These are phyloP conservation scores for Colletotrichum gigasporum DNA, from an alignment of 2,329 filamentous ascomycete species.

Conservation along the genomic window DNA sequence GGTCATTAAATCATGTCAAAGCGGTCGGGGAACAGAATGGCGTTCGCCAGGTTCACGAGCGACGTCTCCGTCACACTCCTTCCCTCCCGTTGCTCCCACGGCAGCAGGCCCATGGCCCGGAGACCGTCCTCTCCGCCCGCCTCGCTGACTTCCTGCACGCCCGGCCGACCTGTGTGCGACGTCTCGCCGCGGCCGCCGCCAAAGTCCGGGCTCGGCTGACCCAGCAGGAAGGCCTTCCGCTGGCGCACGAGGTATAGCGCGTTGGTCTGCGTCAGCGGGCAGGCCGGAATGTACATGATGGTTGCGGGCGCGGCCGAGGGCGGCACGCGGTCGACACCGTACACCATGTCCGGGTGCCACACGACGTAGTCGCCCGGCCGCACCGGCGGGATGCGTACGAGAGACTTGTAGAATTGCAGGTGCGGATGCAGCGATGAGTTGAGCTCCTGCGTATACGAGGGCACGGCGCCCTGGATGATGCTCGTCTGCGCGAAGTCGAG, in stretches of 20 bases:
- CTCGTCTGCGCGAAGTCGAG: constrained; percentile 55
- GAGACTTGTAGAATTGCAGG: constrained; percentile 70
- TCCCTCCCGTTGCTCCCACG: constrained; percentile 50
- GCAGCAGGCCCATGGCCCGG: constrained; percentile 51
- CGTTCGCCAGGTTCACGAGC: constrained; percentile 49
- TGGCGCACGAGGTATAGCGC: constrained; percentile 66
- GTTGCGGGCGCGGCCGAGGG: constrained; percentile 33
- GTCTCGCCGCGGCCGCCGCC: constrained; percentile 45
- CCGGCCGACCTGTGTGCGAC: constrained; percentile 44
- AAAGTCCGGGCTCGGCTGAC: constrained; percentile 53
- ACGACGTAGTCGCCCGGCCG: constrained; percentile 79
- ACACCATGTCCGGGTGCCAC: constrained; percentile 78
- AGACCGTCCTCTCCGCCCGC: constrained; percentile 50
- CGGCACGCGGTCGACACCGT: constrained; percentile 70
- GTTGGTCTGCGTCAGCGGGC: constrained; percentile 64
- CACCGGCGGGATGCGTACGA: constrained; percentile 76
- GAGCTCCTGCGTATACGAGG: constrained; percentile 76
- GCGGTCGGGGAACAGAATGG: constrained; percentile 51
- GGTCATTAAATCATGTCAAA: constrained; percentile 39
- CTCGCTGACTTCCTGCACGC: constrained; percentile 48
- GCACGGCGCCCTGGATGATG: constrained; percentile 75
- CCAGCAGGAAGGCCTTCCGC: constrained; percentile 53
- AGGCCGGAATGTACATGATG: constrained; percentile 51
- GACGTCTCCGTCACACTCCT: constrained; percentile 42
- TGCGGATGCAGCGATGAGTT: constrained; percentile 76